These are phyloP conservation scores for Hymenoscyphus scutula DNA, from an alignment of 2,329 filamentous ascomycete species.

Conservation along the genomic window DNA sequence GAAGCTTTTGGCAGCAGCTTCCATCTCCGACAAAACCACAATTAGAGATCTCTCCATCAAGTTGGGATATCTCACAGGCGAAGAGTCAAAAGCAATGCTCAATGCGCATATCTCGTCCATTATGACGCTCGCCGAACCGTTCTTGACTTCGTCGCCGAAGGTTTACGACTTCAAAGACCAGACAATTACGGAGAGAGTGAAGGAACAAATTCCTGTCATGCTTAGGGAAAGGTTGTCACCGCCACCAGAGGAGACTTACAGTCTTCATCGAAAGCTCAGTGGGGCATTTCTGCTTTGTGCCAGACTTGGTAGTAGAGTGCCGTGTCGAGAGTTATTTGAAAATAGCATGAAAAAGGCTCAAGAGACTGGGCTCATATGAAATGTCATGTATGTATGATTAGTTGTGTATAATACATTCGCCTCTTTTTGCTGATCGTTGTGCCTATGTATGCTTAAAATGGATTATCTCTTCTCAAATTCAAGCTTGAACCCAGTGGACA, in stretches of 20 bases:
- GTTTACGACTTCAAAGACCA: constrained; percentile 91
- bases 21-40: constrained; percentile 61
- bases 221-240: constrained; percentile 82
- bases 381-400: neutral
- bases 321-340: constrained; percentile 77
- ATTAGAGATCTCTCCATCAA: constrained; percentile 69
- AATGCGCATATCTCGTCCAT: constrained; percentile 88
- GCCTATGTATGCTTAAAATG: too few species aligned
- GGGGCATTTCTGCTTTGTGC: constrained; percentile 94
- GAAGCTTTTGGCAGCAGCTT: constrained; percentile 74
- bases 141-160: constrained; percentile 70
- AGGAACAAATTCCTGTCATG: constrained; percentile 88
- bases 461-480: too few species aligned
- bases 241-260: constrained; percentile 96
- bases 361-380: neutral
- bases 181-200: constrained; percentile 93
- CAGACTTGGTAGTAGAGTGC: constrained; percentile 75
- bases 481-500: too few species aligned
- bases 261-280: constrained; percentile 88
- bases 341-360: constrained; percentile 35
- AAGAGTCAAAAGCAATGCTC: constrained; percentile 81
- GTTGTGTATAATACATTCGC: constrained; percentile 3
- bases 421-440: neutral
- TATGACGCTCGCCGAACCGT: constrained; percentile 88
- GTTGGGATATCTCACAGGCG: constrained; percentile 88